These are phyloP conservation scores for Metschnikowia baotianmanensis DNA, from an alignment of 805 yeast species.

Conservation along the genomic window DNA sequence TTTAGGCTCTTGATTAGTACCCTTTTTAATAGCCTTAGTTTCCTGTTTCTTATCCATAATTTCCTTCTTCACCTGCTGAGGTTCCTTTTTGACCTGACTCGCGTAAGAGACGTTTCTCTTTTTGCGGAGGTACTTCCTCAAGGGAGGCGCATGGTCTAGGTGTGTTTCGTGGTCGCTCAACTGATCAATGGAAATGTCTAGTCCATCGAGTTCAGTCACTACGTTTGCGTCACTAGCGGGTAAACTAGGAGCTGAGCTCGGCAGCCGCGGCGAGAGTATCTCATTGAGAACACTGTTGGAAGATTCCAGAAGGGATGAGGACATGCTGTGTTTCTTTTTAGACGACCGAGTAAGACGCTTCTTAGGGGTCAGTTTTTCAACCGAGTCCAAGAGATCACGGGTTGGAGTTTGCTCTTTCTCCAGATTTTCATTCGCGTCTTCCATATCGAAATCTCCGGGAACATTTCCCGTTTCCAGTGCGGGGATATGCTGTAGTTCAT, in stretches of 20 bases:
- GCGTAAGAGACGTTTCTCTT: slow-evolving; percentile 2
- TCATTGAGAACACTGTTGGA: not conserved
- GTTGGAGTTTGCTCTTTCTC: too few relatives aligned
- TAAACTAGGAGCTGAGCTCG: not conserved
- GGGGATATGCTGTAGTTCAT: slow-evolving; percentile 5
- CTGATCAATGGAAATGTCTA: slow-evolving; percentile 20
- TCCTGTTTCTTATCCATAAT: too few relatives aligned
- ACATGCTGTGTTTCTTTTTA: too few relatives aligned
- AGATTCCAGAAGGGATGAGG: not conserved
- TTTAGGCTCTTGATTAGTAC: not conserved
- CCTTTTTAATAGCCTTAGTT: too few relatives aligned
- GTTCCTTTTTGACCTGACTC: not conserved
- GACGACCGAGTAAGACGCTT: too few relatives aligned
- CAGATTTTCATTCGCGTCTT: not conserved
- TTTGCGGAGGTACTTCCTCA: slow-evolving; percentile 7
- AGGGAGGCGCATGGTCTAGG: not conserved
- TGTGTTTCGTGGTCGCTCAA: slow-evolving; percentile 7
- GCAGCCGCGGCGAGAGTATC: slow-evolving; percentile 2
- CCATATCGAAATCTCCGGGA: not conserved
- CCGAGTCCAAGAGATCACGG: too few relatives aligned
- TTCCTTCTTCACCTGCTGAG: not conserved
- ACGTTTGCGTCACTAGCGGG: too few relatives aligned
- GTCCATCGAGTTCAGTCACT: slow-evolving; percentile 10
- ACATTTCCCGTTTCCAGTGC: not conserved
- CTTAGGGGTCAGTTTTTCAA: too few relatives aligned